Conservation (phyloP, 148 eudicot species). For the Amaranthus cruentus region DNA sequence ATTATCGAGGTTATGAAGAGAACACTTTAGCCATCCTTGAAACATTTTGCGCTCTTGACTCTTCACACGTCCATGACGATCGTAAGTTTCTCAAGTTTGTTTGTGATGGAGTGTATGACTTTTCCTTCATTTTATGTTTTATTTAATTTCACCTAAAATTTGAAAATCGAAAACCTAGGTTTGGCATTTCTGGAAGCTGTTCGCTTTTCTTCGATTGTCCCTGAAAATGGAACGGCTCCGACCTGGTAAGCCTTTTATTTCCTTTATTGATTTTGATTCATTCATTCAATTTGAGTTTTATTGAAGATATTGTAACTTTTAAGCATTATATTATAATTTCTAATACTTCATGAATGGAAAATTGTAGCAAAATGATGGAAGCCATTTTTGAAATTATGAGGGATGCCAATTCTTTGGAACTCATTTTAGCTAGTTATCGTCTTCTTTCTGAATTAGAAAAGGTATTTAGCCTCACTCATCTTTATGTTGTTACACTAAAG, state of each 20-base stretch:
- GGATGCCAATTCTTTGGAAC: slow-evolving; percentile 66
- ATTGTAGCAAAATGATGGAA: slow-evolving; percentile 59
- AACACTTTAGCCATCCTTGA: slow-evolving; percentile 73
- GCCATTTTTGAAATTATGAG: slow-evolving; percentile 66
- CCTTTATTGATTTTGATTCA: neutral
- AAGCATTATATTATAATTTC: neutral
- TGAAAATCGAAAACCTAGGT: slow-evolving; percentile 32
- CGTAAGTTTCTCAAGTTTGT: slow-evolving; percentile 19
- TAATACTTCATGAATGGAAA: neutral
- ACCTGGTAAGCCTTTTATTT: slow-evolving; percentile 38
- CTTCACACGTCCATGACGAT: slow-evolving; percentile 42
- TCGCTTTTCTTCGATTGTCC: slow-evolving; percentile 59
- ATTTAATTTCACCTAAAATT: neutral
- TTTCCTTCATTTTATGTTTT: neutral
- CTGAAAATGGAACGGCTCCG: slow-evolving; percentile 55
- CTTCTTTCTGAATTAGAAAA: slow-evolving; percentile 69
- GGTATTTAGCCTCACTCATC: slow-evolving; percentile 31
- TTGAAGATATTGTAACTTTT: slow-evolving; percentile 15
- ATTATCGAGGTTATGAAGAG: slow-evolving; percentile 55
- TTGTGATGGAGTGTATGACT: neutral
- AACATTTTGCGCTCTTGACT: slow-evolving; percentile 44
- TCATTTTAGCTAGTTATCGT: slow-evolving; percentile 62
- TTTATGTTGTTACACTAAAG: neutral
- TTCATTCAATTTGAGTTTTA: neutral
- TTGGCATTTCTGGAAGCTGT: slow-evolving; percentile 78